Conservation (phyloP, 176 grass and related monocot species). For the Eragrostis nindensis region DNA sequence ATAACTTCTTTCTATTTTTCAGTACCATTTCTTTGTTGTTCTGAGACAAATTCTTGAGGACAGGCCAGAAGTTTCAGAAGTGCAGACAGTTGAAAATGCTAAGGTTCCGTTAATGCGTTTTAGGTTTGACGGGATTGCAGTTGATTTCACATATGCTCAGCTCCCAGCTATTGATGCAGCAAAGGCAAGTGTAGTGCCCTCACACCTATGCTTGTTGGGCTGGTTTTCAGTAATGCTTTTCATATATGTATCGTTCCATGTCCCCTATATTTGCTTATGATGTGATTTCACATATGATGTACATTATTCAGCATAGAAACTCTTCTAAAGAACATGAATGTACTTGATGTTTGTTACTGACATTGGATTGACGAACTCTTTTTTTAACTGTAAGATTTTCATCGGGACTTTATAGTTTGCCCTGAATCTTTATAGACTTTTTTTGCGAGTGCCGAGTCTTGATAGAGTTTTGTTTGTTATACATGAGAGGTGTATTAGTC, state of each 20-base stretch:
- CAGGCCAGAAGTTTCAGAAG: conserved; percentile 55
- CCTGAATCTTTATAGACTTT: too few species aligned
- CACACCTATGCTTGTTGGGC: not conserved
- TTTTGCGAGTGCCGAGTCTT: too few species aligned
- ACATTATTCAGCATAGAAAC: not conserved
- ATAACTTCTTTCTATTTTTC: conserved; percentile 20
- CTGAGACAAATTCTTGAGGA: conserved; percentile 57
- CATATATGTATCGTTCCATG: conserved; percentile 3
- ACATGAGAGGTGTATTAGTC: not conserved
- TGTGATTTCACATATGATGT: not conserved
- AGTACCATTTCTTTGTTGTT: conserved; percentile 76
- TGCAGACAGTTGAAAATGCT: conserved; percentile 59
- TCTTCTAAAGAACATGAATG: not conserved
- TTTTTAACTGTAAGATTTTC: not conserved
- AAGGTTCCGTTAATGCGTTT: conserved; percentile 81
- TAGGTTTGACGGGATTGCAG: conserved; percentile 55
- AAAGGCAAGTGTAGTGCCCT: conserved; percentile 46
- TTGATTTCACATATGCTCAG: conserved; percentile 68
- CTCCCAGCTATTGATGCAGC: conserved; percentile 56
- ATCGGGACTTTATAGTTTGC: not conserved
- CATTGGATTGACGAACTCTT: not conserved
- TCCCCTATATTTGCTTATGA: not conserved
- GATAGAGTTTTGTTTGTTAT: not conserved
- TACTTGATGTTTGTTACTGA: not conserved
- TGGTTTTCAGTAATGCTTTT: not conserved